Evolutionary conservation across 805 yeast genomes (phyloP).

Genomic region (Dipodascopsis uninucleata): DNA sequence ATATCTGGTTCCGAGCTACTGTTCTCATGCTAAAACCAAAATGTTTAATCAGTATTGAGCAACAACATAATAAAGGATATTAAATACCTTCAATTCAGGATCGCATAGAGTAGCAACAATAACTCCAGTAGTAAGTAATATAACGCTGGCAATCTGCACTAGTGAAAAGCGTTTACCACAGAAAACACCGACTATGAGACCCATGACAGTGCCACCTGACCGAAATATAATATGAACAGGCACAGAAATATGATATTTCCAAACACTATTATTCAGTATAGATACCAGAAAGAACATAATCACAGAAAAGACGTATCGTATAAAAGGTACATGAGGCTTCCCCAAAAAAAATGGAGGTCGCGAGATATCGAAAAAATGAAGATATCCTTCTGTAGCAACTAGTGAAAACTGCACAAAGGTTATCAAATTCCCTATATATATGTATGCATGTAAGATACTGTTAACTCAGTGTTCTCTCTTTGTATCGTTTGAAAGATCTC

Average conservation of each 20-base stretch:
- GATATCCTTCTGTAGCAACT: slow-evolving; percentile 46
- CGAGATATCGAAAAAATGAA: slow-evolving; percentile 38
- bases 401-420: slow-evolving; percentile 57
- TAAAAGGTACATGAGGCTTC: slow-evolving; percentile 36
- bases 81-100: slow-evolving; percentile 15
- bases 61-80: slow-evolving; percentile 21
- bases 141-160: slow-evolving; percentile 49
- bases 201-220: slow-evolving; percentile 59
- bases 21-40: too few relatives aligned
- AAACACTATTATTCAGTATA: slow-evolving; percentile 55
- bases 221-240: slow-evolving; percentile 66
- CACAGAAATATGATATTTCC: slow-evolving; percentile 54
- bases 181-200: slow-evolving; percentile 54
- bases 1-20: slow-evolving; percentile 4
- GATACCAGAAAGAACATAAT: slow-evolving; percentile 50
- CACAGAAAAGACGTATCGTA: slow-evolving; percentile 46
- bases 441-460: background rate
- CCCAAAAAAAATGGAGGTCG: slow-evolving; percentile 36
- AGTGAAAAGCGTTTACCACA: slow-evolving; percentile 45
- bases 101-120: slow-evolving; percentile 40
- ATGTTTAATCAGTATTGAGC: too few relatives aligned
- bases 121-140: slow-evolving; percentile 54
- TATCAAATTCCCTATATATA: slow-evolving; percentile 48
- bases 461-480: background rate
- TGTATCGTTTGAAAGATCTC: too few relatives aligned